Evolutionary conservation across 495 filamentous ascomycete genomes (phyloP).

Genomic region (Penicillium turbatum): DNA sequence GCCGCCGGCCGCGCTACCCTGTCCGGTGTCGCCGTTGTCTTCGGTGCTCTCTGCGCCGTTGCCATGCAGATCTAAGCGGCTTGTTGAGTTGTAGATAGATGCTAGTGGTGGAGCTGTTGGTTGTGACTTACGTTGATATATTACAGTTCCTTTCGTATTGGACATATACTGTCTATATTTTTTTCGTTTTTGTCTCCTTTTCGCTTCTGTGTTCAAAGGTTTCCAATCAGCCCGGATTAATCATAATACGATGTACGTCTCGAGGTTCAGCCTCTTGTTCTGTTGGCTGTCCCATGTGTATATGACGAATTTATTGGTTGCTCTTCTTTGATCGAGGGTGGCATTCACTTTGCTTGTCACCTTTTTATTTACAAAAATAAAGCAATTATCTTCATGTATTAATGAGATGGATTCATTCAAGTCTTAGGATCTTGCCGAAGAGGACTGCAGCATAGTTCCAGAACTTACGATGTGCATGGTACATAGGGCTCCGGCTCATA

Average conservation of each 20-base stretch:
- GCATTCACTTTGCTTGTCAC: background rate
- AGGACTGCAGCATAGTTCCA: too few species aligned
- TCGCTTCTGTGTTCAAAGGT: conserved; percentile 13
- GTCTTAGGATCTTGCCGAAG: too few species aligned
- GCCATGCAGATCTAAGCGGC: conserved; percentile 26
- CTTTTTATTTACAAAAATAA: background rate
- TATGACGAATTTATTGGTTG: background rate
- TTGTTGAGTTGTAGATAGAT: background rate
- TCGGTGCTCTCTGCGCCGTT: conserved; percentile 21
- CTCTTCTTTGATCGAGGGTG: background rate
- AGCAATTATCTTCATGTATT: background rate
- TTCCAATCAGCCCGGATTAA: conserved; percentile 9
- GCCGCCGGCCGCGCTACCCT: conserved; percentile 28
- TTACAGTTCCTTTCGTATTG: conserved; percentile 5
- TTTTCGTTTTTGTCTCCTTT: background rate
- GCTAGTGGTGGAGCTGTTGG: background rate
- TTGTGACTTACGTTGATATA: conserved; percentile 2
- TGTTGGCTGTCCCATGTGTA: background rate
- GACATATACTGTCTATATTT: conserved; percentile 5
- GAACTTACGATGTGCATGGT: too few species aligned
- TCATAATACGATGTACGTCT: conserved; percentile 21
- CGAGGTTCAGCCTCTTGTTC: background rate
- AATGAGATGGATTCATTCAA: too few species aligned
- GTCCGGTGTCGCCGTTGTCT: conserved; percentile 21
- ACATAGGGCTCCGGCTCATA: too few species aligned